These are phyloP conservation scores for Melaleuca alternifolia DNA, from an alignment of 345 rosid genomes.

Conservation along the genomic window DNA sequence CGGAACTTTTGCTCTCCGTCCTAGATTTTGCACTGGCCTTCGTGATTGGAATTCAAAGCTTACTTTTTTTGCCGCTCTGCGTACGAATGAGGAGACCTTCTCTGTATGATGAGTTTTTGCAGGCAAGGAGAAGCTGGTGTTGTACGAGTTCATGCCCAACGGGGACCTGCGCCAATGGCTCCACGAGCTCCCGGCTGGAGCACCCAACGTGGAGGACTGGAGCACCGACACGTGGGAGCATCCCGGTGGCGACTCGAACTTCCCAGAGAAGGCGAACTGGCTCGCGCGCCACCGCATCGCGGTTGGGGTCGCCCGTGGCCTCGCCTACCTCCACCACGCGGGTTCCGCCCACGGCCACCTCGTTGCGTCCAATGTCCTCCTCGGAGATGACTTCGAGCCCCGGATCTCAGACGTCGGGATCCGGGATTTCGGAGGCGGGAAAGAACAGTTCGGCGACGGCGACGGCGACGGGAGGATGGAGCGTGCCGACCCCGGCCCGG, in stretches of 20 bases:
- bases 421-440: slow-evolving; percentile 10
- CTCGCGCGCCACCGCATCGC: slow-evolving; percentile 75
- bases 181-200: slow-evolving; percentile 83
- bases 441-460: neutral
- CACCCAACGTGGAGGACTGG: slow-evolving; percentile 89
- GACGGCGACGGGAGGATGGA: neutral
- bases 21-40: neutral
- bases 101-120: neutral
- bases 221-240: slow-evolving; percentile 89
- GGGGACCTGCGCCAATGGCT: slow-evolving; percentile 92
- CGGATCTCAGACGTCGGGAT: slow-evolving; percentile 70
- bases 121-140: slow-evolving; percentile 75
- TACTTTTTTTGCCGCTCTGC: neutral
- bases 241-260: slow-evolving; percentile 9
- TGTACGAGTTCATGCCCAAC: slow-evolving; percentile 76
- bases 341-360: slow-evolving; percentile 80
- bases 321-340: slow-evolving; percentile 83
- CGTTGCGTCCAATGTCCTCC: slow-evolving; percentile 66
- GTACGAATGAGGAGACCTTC: neutral
- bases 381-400: slow-evolving; percentile 63
- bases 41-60: neutral
- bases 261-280: slow-evolving; percentile 61
- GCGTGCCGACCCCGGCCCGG: slow-evolving; percentile 7
- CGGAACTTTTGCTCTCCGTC: neutral
- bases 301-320: slow-evolving; percentile 82